Base-by-base conservation (phyloP, 106 monocot species). In the Acorus gramineus region DNA sequence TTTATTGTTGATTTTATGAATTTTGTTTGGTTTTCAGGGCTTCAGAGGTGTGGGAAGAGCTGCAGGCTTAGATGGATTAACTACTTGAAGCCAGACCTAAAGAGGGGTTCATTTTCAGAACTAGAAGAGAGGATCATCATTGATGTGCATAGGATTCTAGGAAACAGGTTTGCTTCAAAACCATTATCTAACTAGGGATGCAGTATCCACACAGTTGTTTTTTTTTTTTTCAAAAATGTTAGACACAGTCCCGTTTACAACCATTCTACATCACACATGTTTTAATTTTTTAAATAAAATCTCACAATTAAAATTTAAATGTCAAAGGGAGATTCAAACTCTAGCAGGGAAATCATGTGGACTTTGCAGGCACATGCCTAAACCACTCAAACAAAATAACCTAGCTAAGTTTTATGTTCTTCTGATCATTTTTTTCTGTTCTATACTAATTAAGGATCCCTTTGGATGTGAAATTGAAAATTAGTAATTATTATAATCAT, bases 21-120 rank as follows among this genome's bases (percentile, higher is more conserved):
- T n/a, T 8, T 5, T 48, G 11, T 71, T 7, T 2, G 47, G 28
- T 28, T 63, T 68, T 49, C 65, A 87, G 86, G 86, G 47, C 54
- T 87, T 47, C 83, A 84, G 56, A 80, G 87, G 54, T 87, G 87
- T 50, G 87, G 87, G 10, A 87, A 87, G 84, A 87, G 86, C 55
- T 87, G 86, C 68, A 74, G 86, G 62, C 69, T 87, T 44, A 74
- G 86, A 52, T 87, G 86, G 86, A 87, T 85, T 75, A 85, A 85
- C 49, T 85, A 85, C 78, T 49, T 85, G 59, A 81, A 81, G 58
- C 87, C 87, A 44, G 87, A 87, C 57, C 84, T 87, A 0, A 87
- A 81, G 64, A 72, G 87, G 14, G 87, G 87, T 6, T 59, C 80
- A 57, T 87, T 87, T 67, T 62, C 87, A 7, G 81, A 70, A 13